These are phyloP conservation scores for Rhodofomes roseus DNA, from an alignment of 1,284 basidiomycete genomes.

Conservation along the genomic window DNA sequence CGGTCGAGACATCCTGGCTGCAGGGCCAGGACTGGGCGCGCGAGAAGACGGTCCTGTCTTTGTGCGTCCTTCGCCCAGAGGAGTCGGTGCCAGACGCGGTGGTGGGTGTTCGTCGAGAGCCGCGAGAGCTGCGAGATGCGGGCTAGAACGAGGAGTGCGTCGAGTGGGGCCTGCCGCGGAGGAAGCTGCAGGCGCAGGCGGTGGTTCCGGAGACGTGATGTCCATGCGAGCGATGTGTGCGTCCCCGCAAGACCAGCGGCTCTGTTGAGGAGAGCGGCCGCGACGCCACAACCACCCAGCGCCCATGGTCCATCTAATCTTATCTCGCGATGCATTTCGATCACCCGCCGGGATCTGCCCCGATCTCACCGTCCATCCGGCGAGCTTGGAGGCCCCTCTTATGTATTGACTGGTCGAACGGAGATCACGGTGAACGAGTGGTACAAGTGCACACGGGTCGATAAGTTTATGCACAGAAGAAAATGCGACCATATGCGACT, in stretches of 20 bases:
- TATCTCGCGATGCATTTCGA: conserved; percentile 6
- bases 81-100: not conserved
- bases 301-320: conserved; percentile 3
- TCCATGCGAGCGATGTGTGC: conserved; percentile 7
- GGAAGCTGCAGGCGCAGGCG: not conserved
- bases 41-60: conserved; percentile 15
- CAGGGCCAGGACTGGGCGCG: conserved; percentile 6
- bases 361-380: not conserved
- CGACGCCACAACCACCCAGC: not conserved
- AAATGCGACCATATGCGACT: not conserved
- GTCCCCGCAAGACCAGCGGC: not conserved
- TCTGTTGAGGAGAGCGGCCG: not conserved
- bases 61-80: conserved; percentile 1
- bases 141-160: not conserved
- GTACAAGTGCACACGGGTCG: not conserved
- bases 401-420: no score
- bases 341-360: not conserved
- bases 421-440: not conserved
- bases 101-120: conserved; percentile 1
- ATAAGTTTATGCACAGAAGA: not conserved
- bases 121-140: not conserved
- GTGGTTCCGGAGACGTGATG: conserved; percentile 1
- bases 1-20: conserved; percentile 15
- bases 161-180: not conserved
- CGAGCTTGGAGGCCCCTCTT: not conserved